Evolutionary conservation across 371 early-diverging fungal species (phyloP).

Genomic region (Apophysomyces sp.): DNA sequence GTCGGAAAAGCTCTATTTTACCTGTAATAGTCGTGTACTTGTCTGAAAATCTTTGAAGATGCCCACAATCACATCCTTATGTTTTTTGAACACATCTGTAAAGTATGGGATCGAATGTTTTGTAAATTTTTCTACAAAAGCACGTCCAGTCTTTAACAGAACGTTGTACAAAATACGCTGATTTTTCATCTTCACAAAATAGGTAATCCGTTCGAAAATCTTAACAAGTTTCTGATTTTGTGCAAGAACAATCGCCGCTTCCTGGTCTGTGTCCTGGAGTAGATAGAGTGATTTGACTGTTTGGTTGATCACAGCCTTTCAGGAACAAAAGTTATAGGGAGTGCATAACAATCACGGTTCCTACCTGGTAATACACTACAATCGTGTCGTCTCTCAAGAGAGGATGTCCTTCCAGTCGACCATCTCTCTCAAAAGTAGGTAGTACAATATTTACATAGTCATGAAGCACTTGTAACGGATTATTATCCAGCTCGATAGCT

Average conservation of each 20-base stretch:
- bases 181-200: constrained; percentile 57
- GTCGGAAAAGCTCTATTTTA: constrained; percentile 10
- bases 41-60: constrained; percentile 57
- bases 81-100: constrained; percentile 54
- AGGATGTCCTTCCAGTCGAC: constrained; percentile 41
- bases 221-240: constrained; percentile 44
- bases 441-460: constrained; percentile 43
- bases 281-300: constrained; percentile 38
- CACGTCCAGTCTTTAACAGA: constrained; percentile 55
- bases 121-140: constrained; percentile 65
- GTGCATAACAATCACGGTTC: background rate
- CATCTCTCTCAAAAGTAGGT: constrained; percentile 43
- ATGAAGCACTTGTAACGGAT: constrained; percentile 42
- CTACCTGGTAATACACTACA: constrained; percentile 51
- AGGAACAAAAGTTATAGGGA: background rate
- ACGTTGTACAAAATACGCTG: constrained; percentile 48
- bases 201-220: constrained; percentile 54
- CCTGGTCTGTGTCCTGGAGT: constrained; percentile 34
- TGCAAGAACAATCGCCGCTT: constrained; percentile 31
- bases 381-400: constrained; percentile 46
- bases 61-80: constrained; percentile 49
- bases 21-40: constrained; percentile 63
- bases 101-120: constrained; percentile 68
- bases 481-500: constrained; percentile 42
- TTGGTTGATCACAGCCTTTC: constrained; percentile 55